Evolutionary conservation across 345 rosid species (phyloP), one percentile per base, ranked within the genome.

Genomic region (Carallia pectinifolia): DNA sequence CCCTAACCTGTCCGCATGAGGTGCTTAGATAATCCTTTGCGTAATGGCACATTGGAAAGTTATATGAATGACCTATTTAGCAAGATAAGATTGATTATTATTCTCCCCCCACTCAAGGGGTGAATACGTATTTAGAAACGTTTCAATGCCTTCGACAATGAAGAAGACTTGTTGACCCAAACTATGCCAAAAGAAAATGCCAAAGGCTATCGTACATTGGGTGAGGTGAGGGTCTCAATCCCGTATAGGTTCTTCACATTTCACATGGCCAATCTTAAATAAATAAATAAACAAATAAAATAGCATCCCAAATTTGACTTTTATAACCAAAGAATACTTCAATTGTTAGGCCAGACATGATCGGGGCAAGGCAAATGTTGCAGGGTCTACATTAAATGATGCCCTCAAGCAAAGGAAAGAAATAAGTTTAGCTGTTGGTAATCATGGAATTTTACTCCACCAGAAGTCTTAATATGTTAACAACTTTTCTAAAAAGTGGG

Each of bases 71-170:
- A 65, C 53, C 50, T 75, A 66, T 6, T 31, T 69, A 63, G 47
- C 30, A 63, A 71, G 78, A 77, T 64, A 72, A 76, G 58, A 34
- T 58, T 61, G 72, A 72, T 69, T 78, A 75, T 66, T 80, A 7
- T 7, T 39, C 12, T 4, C 3, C 78, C 36, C 52, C 73, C 78
- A 69, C 76, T 73, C 12, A 65, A 13, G 52, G 17, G 31, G 66
- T 54, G 83, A 80, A 72, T 54, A 81, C 77, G 69, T 77, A 71
- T 71, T 39, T 64, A 39, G 65, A 69, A 71, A 74, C 70, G 16
- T 48, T 40, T 31, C 66, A 36, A 62, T 16, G 23, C 53, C 10
- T 76, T 76, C 50, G 71, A 69, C 73, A 61, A 60, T 15, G 19
- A 36, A 38, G 58, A 54, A 67, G 6, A 15, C 34, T 62, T 23